Evolutionary conservation across 2,329 filamentous ascomycete species (phyloP).

Genomic region (Lasiodiplodia sp.): DNA sequence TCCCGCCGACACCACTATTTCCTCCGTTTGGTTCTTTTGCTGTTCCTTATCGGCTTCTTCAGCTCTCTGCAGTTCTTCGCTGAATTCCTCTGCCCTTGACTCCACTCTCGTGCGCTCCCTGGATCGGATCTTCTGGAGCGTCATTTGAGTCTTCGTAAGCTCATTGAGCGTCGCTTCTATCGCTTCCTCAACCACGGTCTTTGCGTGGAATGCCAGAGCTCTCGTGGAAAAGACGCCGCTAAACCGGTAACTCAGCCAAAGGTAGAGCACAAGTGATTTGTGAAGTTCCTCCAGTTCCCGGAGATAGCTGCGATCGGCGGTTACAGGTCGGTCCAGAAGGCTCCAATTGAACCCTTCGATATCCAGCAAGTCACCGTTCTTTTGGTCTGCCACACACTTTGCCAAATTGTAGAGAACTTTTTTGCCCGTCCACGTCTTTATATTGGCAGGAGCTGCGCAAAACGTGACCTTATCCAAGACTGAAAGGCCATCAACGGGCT

Average conservation of each 20-base stretch:
- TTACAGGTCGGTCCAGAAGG: slow-evolving; percentile 67
- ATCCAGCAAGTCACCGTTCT: slow-evolving; percentile 72
- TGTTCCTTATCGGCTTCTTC: neutral
- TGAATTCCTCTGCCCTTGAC: neutral
- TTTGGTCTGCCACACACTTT: slow-evolving; percentile 71
- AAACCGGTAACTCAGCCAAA: slow-evolving; percentile 94
- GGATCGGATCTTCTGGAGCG: neutral
- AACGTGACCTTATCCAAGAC: slow-evolving; percentile 79
- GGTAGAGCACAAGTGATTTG: slow-evolving; percentile 81
- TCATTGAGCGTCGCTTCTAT: slow-evolving; percentile 64
- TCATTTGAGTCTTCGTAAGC: neutral
- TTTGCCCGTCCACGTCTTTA: slow-evolving; percentile 58
- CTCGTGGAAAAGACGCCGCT: slow-evolving; percentile 79
- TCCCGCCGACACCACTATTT: neutral
- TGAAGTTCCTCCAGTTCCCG: slow-evolving; percentile 78
- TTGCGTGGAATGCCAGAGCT: slow-evolving; percentile 78
- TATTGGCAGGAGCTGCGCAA: slow-evolving; percentile 71
- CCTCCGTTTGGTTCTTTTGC: neutral
- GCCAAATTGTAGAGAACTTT: slow-evolving; percentile 70
- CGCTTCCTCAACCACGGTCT: slow-evolving; percentile 76
- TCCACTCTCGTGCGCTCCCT: neutral
- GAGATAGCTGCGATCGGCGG: slow-evolving; percentile 64
- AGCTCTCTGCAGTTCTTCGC: neutral
- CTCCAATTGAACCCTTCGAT: slow-evolving; percentile 76
- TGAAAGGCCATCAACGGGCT: slow-evolving; percentile 70